A percentile compares a stretch with the other conserved stretches of the same genome.
phyloP scores from a whole-genome alignment of 1,284 basidiomycete genomes.

The Phaffia rhodozyma region DNA sequence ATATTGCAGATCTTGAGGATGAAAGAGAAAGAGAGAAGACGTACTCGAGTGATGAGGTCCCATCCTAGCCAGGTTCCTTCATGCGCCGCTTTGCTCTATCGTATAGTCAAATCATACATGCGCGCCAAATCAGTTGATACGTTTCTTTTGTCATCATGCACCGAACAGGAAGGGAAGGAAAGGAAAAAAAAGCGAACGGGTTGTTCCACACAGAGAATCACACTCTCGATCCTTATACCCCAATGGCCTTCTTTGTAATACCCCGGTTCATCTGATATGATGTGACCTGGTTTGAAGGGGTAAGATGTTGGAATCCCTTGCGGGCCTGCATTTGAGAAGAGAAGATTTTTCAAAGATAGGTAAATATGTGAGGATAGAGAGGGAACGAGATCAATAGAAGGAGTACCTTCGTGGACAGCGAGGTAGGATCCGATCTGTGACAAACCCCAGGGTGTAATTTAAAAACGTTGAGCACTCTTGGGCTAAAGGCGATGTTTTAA shows the following conservation, averaged over 20 bases:
- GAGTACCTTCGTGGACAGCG: neutral
- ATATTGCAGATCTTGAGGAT: constrained; percentile 47
- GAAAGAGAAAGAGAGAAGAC: neutral
- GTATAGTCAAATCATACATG: neutral
- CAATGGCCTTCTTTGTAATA: constrained; percentile 63
- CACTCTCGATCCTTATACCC: constrained; percentile 83
- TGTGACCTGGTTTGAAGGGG: constrained; percentile 64
- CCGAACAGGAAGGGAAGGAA: neutral
- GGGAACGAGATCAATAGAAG: neutral
- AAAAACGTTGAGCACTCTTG: neutral
- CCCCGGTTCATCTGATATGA: constrained; percentile 60
- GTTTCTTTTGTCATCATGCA: neutral
- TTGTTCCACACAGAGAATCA: constrained; percentile 55
- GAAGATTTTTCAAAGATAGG: constrained; percentile 20
- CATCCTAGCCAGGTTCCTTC: neutral
- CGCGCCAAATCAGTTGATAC: no score
- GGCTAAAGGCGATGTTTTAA: no score
- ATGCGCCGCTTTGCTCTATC: neutral
- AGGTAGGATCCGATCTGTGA: constrained; percentile 15
- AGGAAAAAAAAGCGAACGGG: constrained; percentile 40
- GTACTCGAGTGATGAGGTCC: neutral
- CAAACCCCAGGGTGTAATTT: neutral
- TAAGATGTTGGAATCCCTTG: constrained; percentile 29
- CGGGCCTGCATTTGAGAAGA: constrained; percentile 19
- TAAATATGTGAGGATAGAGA: neutral